These are phyloP conservation scores for Jatropha curcas DNA, from an alignment of 345 rosid genomes.

Conservation along the genomic window DNA sequence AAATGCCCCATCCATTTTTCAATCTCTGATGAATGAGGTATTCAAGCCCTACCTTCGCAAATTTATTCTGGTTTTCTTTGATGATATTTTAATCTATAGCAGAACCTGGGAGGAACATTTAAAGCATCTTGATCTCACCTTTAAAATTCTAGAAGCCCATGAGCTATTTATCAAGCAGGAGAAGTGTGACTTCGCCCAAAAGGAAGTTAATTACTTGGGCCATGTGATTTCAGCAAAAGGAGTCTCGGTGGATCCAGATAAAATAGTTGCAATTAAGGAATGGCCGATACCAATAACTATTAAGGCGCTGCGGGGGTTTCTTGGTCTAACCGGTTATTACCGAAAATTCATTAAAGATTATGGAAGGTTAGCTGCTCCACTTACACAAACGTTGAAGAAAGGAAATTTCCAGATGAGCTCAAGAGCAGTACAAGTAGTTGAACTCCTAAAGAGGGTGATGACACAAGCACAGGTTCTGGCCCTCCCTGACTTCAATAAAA, in stretches of 20 bases:
- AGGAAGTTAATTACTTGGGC: background rate
- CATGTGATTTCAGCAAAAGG: background rate
- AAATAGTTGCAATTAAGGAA: background rate
- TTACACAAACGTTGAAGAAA: background rate
- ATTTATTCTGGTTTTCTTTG: conserved; percentile 5
- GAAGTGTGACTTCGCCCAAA: background rate
- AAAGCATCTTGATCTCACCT: background rate
- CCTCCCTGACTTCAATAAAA: background rate
- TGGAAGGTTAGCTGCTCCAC: background rate
- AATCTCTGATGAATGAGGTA: background rate
- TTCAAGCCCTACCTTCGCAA: background rate
- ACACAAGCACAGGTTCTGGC: background rate
- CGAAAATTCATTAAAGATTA: background rate
- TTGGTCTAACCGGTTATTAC: background rate
- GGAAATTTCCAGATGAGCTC: background rate
- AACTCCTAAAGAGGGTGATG: background rate
- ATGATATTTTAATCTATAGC: background rate
- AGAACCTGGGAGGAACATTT: background rate
- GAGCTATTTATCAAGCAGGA: background rate
- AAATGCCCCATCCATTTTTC: background rate
- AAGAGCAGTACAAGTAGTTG: background rate
- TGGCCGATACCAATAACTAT: background rate
- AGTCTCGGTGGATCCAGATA: background rate
- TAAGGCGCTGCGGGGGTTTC: background rate
- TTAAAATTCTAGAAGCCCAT: background rate